Percentiles rank a stretch among this genome's conserved stretches.
These are phyloP conservation scores for Claviceps digitariae DNA, from an alignment of 2,329 filamentous ascomycete genomes.

Conservation along the genomic window DNA sequence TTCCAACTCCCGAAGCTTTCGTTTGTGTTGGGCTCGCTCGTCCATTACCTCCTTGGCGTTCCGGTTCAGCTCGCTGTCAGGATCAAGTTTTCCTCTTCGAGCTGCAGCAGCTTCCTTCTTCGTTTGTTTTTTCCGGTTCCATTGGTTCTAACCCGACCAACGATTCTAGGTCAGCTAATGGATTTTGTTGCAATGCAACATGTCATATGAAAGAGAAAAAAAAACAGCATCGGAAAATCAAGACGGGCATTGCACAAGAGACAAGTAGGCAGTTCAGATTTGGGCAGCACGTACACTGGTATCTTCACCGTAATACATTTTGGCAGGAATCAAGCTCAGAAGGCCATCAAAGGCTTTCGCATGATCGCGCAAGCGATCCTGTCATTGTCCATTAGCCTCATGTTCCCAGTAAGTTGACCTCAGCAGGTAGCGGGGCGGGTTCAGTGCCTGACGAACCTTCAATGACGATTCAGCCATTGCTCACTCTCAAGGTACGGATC, in stretches of 20 bases:
- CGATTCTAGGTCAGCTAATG: background rate
- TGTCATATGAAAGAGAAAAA: background rate
- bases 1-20: constrained; percentile 57
- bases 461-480: constrained; percentile 31
- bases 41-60: constrained; percentile 90
- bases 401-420: background rate
- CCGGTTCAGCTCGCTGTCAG: constrained; percentile 65
- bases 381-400: constrained; percentile 7
- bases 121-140: constrained; percentile 86
- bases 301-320: constrained; percentile 82
- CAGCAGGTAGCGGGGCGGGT: constrained; percentile 15
- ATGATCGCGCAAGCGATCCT: constrained; percentile 45
- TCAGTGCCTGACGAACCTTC: constrained; percentile 27
- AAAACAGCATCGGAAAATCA: background rate
- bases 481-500: background rate
- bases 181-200: background rate
- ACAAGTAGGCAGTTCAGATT: background rate
- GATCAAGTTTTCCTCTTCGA: constrained; percentile 80
- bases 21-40: constrained; percentile 62
- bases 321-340: constrained; percentile 76
- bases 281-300: constrained; percentile 50
- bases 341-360: constrained; percentile 75
- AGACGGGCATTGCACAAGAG: background rate
- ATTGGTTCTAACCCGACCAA: constrained; percentile 57
- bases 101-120: constrained; percentile 75